Conservation (phyloP, 495 filamentous ascomycete genomes). For the Friedmanniomyces simplex region DNA sequence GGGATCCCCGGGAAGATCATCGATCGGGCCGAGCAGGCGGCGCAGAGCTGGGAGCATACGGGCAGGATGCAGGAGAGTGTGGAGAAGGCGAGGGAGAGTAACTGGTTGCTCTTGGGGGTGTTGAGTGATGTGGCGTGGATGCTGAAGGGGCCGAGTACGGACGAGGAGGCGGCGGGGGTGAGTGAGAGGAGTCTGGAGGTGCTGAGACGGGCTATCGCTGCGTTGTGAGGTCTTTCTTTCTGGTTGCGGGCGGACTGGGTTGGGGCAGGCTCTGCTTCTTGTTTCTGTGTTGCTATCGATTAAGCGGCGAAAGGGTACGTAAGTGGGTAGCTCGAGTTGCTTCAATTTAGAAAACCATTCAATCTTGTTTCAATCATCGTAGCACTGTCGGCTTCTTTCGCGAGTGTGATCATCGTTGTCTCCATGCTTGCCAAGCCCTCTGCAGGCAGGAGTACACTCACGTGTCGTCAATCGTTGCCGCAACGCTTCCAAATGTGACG, state of each 20-base stretch:
- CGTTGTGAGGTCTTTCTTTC: slow-evolving; percentile 41
- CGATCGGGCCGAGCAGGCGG: slow-evolving; percentile 78
- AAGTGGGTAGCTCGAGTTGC: no score
- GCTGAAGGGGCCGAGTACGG: slow-evolving; percentile 38
- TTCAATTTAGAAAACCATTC: no score
- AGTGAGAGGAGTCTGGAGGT: slow-evolving; percentile 49
- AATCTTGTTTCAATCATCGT: no score
- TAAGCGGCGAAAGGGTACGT: no score
- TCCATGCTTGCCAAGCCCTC: no score
- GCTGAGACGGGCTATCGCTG: slow-evolving; percentile 65
- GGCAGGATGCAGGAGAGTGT: slow-evolving; percentile 77
- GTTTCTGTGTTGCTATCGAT: no score
- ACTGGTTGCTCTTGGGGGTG: slow-evolving; percentile 77
- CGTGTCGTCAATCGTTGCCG: no score
- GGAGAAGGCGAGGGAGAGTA: slow-evolving; percentile 62
- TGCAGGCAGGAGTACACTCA: no score
- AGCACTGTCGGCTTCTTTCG: no score
- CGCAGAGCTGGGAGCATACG: slow-evolving; percentile 91
- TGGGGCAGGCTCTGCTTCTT: background rate
- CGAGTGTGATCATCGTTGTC: no score
- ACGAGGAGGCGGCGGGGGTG: slow-evolving; percentile 33
- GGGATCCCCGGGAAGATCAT: slow-evolving; percentile 79
- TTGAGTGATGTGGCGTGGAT: slow-evolving; percentile 87
- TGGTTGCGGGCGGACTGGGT: background rate
- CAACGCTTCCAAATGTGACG: no score